phyloP scores from a whole-genome alignment of 1,284 basidiomycete genomes.

The Tremellales sp. region DNA sequence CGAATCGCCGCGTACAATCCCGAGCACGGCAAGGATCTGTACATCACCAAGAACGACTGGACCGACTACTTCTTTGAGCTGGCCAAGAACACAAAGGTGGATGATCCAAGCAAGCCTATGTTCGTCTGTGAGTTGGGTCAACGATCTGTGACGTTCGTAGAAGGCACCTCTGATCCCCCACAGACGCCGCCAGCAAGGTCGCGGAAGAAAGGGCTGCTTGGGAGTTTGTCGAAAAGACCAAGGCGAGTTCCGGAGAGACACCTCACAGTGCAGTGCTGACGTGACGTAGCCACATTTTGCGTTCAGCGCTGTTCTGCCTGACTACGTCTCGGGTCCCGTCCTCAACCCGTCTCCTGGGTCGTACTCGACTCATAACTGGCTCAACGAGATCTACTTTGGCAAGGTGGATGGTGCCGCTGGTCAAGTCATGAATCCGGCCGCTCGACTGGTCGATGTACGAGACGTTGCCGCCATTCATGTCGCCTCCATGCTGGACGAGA shows the following conservation, averaged over 20 bases:
- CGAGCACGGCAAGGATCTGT: neutral
- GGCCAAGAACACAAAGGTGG: neutral
- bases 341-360: neutral
- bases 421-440: neutral
- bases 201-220: too few species aligned
- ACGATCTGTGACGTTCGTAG: too few species aligned
- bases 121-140: too few species aligned
- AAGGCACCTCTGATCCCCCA: too few species aligned
- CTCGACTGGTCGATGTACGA: conserved; percentile 1
- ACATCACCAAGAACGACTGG: conserved; percentile 1
- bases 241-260: too few species aligned
- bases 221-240: too few species aligned
- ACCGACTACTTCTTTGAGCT: conserved; percentile 4
- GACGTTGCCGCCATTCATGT: conserved; percentile 2
- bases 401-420: neutral
- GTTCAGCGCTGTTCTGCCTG: conserved; percentile 3
- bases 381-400: conserved; percentile 1
- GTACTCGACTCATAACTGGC: conserved; percentile 2
- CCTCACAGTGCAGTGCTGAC: too few species aligned
- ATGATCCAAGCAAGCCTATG: neutral
- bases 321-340: conserved; percentile 3
- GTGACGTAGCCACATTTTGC: neutral
- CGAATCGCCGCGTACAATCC: neutral
- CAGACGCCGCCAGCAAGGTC: too few species aligned
- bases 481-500: neutral